Base-by-base conservation (phyloP, 2,329 filamentous ascomycete genomes). In the Fusarium avenaceum region DNA sequence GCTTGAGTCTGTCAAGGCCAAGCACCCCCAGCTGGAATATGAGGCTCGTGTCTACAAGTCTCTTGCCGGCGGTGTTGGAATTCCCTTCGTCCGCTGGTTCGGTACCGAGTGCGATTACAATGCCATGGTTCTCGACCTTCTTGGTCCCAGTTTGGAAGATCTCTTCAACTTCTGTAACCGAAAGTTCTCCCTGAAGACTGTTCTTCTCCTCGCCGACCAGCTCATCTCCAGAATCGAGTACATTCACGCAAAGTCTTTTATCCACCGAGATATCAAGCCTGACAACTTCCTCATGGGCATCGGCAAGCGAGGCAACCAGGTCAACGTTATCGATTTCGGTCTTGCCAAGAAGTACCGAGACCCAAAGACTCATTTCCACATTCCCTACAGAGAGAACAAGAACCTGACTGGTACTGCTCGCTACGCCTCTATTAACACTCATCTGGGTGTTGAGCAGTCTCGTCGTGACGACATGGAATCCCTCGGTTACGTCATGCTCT, bases 151-250 rank as follows among this genome's bases (percentile, higher is more conserved):
- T 77, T 84, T 99, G 81, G 96, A 99, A 83, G 96, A 99, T 79
- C 88, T 99, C 33, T 99, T 99, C 92, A 98, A 99, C 89, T 98
- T 98, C 82, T 99, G 96, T 90, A 98, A 98, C 90, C 92, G 96
- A 81, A 98, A 98, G 81, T 99, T 98, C 86, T 97, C 96, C 14
- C 85, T 99, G 73, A 99, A 99, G 91, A 99, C 96, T 1, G 96
- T 99, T 28, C 87, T 99, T 43, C 89, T 99, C 26, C 89, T 99
- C 49, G 96, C 96, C 78, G 96, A 99, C 76, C 96, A 99, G 85
- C 90, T 97, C 81, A 98, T 99, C 80, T 98, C 95, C 71, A 94
- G 96, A 76, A 97, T 99, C 81, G 96, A 99, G 84, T 98, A 98
- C 85, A 99, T 99, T 76, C 96, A 99, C 81, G 96, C 96, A 85